phyloP scores from a whole-genome alignment of 1,139 yeast genomes.

The Sugiyamaella sp. region DNA sequence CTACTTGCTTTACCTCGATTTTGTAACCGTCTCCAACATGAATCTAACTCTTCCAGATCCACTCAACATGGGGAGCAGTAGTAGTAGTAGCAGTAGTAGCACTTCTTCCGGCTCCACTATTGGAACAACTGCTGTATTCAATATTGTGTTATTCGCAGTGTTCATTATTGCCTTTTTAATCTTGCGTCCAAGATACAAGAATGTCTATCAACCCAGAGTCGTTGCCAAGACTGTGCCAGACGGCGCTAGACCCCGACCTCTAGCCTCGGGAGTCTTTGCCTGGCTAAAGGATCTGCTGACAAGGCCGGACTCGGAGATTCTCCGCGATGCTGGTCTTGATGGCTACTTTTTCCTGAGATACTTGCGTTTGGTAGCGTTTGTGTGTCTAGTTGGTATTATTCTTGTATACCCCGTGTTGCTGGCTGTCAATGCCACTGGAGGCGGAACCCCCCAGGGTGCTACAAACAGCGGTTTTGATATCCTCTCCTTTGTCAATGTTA shows the following conservation, averaged over 20 bases:
- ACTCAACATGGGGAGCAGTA: conserved; percentile 4
- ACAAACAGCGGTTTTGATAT: conserved; percentile 68
- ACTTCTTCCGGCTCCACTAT: conserved; percentile 45
- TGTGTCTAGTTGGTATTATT: conserved; percentile 66
- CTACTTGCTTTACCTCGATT: neutral
- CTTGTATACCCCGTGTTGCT: conserved; percentile 75
- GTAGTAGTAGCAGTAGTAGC: neutral
- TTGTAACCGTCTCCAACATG: neutral
- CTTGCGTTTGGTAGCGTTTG: conserved; percentile 60
- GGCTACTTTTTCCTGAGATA: conserved; percentile 87
- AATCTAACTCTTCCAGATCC: conserved; percentile 7
- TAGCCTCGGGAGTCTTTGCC: conserved; percentile 37
- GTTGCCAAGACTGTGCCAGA: conserved; percentile 51
- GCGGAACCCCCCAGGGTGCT: conserved; percentile 53
- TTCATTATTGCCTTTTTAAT: conserved; percentile 62
- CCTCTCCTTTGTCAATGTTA: conserved; percentile 77
- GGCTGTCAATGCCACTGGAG: conserved; percentile 87
- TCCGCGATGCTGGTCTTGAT: conserved; percentile 83
- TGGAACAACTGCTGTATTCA: conserved; percentile 56
- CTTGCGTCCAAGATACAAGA: conserved; percentile 62
- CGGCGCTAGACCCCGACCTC: conserved; percentile 44
- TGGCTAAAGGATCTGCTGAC: conserved; percentile 44
- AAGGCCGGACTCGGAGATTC: conserved; percentile 66
- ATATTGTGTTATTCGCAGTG: conserved; percentile 58
- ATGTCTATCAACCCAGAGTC: conserved; percentile 86